Percentiles rank a stretch among this genome's conserved stretches.
phyloP scores from a whole-genome alignment of 257 asterid species.

The Lycium barbarum region DNA sequence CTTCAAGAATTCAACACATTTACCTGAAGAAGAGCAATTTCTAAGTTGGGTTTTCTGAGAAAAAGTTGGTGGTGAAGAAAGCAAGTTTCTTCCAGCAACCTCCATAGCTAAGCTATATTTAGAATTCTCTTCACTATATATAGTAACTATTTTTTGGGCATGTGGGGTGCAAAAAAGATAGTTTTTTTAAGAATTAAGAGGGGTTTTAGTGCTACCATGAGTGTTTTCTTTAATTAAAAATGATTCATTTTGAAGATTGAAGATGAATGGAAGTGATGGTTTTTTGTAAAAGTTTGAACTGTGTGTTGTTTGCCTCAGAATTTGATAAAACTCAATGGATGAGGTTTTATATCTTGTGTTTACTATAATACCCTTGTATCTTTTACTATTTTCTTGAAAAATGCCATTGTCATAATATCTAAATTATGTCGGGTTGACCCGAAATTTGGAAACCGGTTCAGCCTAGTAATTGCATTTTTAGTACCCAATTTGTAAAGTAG shows the following conservation, averaged over 20 bases:
- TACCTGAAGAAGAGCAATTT: constrained; percentile 62
- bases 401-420: background rate
- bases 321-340: constrained; percentile 30
- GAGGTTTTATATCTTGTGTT: constrained; percentile 26
- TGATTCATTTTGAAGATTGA: constrained; percentile 17
- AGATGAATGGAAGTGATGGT: constrained; percentile 28
- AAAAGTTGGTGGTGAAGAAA: constrained; percentile 71
- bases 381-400: background rate
- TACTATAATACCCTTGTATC: constrained; percentile 21
- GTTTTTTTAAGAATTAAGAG: background rate
- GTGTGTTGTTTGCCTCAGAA: constrained; percentile 28
- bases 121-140: background rate
- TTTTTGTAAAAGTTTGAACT: background rate
- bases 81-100: constrained; percentile 66
- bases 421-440: no score
- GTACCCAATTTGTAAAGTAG: no score
- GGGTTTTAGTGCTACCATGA: background rate
- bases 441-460: no score
- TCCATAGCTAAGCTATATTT: constrained; percentile 50
- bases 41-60: constrained; percentile 58
- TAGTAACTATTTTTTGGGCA: background rate
- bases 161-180: background rate
- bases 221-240: constrained; percentile 18
- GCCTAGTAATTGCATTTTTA: no score
- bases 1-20: constrained; percentile 3